Conservation (phyloP, 2,329 filamentous ascomycete species). For the Nigrograna mackinnonii region DNA sequence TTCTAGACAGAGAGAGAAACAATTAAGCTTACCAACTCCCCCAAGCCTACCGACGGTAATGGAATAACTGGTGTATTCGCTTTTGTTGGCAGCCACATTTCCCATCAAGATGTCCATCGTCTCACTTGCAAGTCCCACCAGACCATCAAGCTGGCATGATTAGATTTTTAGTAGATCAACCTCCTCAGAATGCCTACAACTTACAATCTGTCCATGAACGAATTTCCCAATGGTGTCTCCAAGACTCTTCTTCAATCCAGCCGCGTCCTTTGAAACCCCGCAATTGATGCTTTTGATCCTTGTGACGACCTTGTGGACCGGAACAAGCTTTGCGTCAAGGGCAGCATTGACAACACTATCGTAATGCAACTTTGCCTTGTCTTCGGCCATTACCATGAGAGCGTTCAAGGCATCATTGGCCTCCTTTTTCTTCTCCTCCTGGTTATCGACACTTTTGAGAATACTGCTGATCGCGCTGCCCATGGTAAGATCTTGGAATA, state of each 20-base stretch:
- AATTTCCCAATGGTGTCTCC: conserved; percentile 16
- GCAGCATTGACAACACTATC: not conserved
- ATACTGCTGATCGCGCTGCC: not conserved
- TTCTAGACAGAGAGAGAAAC: too few species aligned
- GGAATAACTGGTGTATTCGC: too few species aligned
- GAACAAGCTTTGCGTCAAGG: not conserved
- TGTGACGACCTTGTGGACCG: not conserved
- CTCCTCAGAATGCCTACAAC: too few species aligned
- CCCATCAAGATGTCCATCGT: too few species aligned
- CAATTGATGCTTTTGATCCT: not conserved
- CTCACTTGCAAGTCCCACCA: too few species aligned
- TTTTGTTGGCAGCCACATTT: too few species aligned
- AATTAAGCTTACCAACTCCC: too few species aligned
- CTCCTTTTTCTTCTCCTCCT: conserved; percentile 1
- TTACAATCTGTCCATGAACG: not conserved
- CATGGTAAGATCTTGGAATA: too few species aligned
- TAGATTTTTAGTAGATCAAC: too few species aligned
- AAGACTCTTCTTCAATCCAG: not conserved
- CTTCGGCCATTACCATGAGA: not conserved
- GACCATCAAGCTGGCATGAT: too few species aligned
- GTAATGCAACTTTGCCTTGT: not conserved
- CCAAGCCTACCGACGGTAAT: too few species aligned
- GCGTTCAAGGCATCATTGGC: not conserved
- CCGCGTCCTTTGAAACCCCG: not conserved
- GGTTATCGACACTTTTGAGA: not conserved